Evolutionary conservation across 306 rosid genomes (phyloP).

Genomic region (Oemleria cerasiformis): DNA sequence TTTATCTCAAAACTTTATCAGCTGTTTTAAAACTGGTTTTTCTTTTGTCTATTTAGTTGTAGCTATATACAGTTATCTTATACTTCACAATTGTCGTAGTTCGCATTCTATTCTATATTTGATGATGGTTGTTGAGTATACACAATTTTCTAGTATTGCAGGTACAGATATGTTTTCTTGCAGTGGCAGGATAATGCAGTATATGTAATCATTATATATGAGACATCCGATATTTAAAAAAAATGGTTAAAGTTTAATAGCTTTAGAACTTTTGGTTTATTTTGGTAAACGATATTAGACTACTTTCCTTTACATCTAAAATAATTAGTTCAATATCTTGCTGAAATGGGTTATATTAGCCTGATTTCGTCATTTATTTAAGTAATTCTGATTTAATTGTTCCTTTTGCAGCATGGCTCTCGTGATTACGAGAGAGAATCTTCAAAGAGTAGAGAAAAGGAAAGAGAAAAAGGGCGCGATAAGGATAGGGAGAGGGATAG

Average conservation of each 20-base stretch:
- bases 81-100: neutral
- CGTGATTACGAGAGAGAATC: slow-evolving; percentile 84
- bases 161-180: no score
- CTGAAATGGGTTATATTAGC: neutral
- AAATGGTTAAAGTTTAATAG: neutral
- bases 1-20: neutral
- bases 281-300: neutral
- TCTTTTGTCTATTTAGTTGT: neutral
- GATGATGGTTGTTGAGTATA: neutral
- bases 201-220: neutral
- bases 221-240: neutral
- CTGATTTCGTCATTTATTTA: neutral
- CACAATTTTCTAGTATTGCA: neutral
- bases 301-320: neutral
- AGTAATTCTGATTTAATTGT: neutral
- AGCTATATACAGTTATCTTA: neutral
- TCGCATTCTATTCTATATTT: neutral
- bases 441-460: slow-evolving; percentile 88
- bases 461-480: slow-evolving; percentile 67
- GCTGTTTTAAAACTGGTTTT: neutral
- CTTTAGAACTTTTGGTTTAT: neutral
- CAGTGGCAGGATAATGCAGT: neutral
- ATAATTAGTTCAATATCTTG: neutral
- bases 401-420: slow-evolving; percentile 57
- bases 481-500: slow-evolving; percentile 37